These are phyloP conservation scores for Trichoderma parareesei DNA, from an alignment of 495 filamentous ascomycete genomes.

Conservation along the genomic window DNA sequence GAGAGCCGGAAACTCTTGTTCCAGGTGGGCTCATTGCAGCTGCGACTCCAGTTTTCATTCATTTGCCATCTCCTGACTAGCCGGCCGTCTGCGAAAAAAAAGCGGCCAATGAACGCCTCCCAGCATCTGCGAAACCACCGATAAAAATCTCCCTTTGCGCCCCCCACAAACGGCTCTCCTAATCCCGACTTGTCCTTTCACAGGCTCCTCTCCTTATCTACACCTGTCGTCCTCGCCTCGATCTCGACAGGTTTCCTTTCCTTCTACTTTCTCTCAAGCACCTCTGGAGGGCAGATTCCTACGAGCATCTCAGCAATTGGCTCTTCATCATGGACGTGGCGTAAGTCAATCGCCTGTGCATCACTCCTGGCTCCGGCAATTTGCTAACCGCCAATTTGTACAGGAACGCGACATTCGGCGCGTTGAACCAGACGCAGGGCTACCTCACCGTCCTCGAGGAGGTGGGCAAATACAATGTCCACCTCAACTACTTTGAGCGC, in stretches of 20 bases:
- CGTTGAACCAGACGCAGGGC: slow-evolving; percentile 44
- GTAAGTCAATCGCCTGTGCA: neutral
- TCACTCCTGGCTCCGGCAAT: slow-evolving; percentile 14
- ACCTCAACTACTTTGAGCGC: slow-evolving; percentile 75
- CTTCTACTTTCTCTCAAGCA: neutral
- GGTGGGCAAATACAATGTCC: slow-evolving; percentile 77
- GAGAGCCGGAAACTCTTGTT: slow-evolving; percentile 19
- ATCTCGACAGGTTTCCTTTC: neutral
- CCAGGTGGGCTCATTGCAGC: slow-evolving; percentile 28
- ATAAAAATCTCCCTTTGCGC: slow-evolving; percentile 5
- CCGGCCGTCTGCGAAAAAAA: neutral
- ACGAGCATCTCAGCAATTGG: neutral
- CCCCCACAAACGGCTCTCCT: neutral
- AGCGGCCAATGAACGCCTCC: neutral
- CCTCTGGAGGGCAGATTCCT: neutral
- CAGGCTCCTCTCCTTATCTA: slow-evolving; percentile 8
- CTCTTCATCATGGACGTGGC: slow-evolving; percentile 10
- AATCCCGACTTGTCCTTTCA: neutral
- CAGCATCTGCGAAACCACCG: neutral
- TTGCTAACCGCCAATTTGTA: neutral
- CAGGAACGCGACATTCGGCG: slow-evolving; percentile 48
- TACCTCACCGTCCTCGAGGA: slow-evolving; percentile 82
- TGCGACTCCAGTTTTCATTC: neutral
- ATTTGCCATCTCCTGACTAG: slow-evolving; percentile 6
- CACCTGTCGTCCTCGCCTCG: neutral